These are phyloP conservation scores for Zangia roseola DNA, from an alignment of 768 basidiomycete species.

Conservation along the genomic window DNA sequence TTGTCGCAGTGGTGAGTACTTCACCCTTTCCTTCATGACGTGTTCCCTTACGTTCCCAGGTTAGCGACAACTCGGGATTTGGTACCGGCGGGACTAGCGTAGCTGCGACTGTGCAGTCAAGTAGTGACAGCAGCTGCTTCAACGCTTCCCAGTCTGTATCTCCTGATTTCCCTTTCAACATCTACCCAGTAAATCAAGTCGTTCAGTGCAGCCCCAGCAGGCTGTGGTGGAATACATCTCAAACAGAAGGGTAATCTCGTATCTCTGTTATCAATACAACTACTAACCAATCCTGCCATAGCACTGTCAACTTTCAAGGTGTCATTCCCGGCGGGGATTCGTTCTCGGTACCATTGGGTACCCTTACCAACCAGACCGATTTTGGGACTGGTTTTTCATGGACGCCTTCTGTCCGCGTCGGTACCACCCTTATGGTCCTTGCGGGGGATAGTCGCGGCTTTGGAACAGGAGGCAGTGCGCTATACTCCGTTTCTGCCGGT, in stretches of 20 bases:
- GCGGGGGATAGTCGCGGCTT: conserved; percentile 66
- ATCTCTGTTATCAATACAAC: background rate
- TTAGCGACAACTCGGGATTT: conserved; percentile 60
- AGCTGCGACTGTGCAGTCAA: conserved; percentile 52
- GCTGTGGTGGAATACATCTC: conserved; percentile 59
- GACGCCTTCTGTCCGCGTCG: conserved; percentile 61
- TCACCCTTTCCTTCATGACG: background rate
- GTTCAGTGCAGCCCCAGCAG: conserved; percentile 64
- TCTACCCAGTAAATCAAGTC: conserved; percentile 60
- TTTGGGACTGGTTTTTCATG: conserved; percentile 69
- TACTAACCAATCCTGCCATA: conserved; percentile 21
- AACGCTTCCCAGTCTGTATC: conserved; percentile 45
- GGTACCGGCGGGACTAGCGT: conserved; percentile 76
- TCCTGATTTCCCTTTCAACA: conserved; percentile 58
- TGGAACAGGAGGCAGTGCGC: conserved; percentile 65
- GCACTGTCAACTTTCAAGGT: conserved; percentile 62
- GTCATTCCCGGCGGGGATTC: conserved; percentile 81
- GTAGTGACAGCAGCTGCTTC: conserved; percentile 59
- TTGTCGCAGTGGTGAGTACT: conserved; percentile 72
- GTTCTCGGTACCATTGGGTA: conserved; percentile 56
- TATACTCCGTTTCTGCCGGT: conserved; percentile 55
- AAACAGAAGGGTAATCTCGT: conserved; percentile 50
- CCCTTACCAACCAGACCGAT: conserved; percentile 40
- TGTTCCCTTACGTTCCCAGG: conserved; percentile 31
- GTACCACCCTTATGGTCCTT: conserved; percentile 64